Base-by-base conservation (phyloP, 768 basidiomycete species). In the Agrocybe pediades region DNA sequence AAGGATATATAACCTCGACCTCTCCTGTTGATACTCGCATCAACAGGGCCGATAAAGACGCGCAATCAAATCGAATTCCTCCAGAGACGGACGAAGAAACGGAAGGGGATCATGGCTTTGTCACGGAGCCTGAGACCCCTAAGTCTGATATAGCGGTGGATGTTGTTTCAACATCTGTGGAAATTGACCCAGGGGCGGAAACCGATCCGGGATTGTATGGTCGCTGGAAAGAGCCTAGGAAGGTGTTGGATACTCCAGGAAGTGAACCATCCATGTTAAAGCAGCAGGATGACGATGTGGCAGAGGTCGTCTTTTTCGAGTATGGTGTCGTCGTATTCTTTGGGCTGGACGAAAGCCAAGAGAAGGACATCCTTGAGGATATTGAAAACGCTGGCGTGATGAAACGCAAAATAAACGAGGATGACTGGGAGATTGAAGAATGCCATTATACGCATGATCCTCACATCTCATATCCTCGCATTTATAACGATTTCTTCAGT, bases 401-500 rank as follows among this genome's bases (percentile, higher is more conserved):
- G 75, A 81, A 79, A 49, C 71, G 88, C 40, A 76, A 75, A 47
- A 73, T 88, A 36, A 68, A 68, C 7, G 83, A 91, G 65, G 81
- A 79, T 9, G 81, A 88, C 58, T 95, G 95, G 95, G 93, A 97
- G 65, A 77, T 95, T 17, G 95, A 98, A 67, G 88, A 94, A 63
- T 96, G 90, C 60, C 95, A 97, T 74, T 97, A 86, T 71, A 78
- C 82, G 91, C 90, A 94, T 64, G 95, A 98, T 63, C 81, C 88
- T 2, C 71, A 85, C 49, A 92, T 95, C 9, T 78, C 83, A 0
- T 93, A 88, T 62, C 95, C 95, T 15, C 83, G 95, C 42, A 95
- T 98, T 58, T 97, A 92, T 73, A 96, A 98, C 57, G 95, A 96
- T 68, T 92, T 95, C 72, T 96, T 95, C 73, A 95, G 94, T 95